Conservation (phyloP, 2,329 filamentous ascomycete genomes). For the Penicillium sp. region DNA sequence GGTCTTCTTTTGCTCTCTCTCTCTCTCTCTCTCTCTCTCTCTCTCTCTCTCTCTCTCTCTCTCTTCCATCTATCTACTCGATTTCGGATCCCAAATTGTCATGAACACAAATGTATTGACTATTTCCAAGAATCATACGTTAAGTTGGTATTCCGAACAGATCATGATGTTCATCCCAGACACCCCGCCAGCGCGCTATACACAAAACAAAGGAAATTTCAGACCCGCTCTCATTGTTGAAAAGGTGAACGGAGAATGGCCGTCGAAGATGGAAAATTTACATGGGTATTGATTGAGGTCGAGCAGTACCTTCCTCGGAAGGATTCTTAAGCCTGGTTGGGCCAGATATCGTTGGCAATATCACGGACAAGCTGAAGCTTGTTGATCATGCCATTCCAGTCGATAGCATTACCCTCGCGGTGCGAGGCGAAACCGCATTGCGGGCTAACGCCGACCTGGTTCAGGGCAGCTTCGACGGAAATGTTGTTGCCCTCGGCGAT, state of each 20-base stretch:
- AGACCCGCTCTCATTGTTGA: conserved; percentile 15
- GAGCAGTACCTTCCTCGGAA: background rate
- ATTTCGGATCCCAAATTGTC: background rate
- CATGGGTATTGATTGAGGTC: conserved; percentile 15
- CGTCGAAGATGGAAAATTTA: conserved; percentile 13
- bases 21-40: background rate
- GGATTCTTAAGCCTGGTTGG: conserved; percentile 50
- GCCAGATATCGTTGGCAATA: conserved; percentile 76
- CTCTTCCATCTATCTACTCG: background rate
- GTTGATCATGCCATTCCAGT: conserved; percentile 71
- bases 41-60: background rate
- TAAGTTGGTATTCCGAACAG: conserved; percentile 23
- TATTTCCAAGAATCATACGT: conserved; percentile 25
- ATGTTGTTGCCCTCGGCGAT: conserved; percentile 70
- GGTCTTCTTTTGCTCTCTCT: background rate
- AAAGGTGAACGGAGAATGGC: conserved; percentile 8
- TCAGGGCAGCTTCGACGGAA: conserved; percentile 68
- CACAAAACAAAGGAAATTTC: conserved; percentile 11
- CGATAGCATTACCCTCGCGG: conserved; percentile 71
- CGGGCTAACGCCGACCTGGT: conserved; percentile 69
- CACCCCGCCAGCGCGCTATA: conserved; percentile 5
- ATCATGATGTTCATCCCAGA: conserved; percentile 21
- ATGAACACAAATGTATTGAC: conserved; percentile 11
- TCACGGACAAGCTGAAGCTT: conserved; percentile 73
- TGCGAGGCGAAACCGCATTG: conserved; percentile 78